Percentiles rank a stretch among this genome's conserved stretches.
phyloP scores from a whole-genome alignment of 495 filamentous ascomycete genomes.

The Lepraria neglecta region DNA sequence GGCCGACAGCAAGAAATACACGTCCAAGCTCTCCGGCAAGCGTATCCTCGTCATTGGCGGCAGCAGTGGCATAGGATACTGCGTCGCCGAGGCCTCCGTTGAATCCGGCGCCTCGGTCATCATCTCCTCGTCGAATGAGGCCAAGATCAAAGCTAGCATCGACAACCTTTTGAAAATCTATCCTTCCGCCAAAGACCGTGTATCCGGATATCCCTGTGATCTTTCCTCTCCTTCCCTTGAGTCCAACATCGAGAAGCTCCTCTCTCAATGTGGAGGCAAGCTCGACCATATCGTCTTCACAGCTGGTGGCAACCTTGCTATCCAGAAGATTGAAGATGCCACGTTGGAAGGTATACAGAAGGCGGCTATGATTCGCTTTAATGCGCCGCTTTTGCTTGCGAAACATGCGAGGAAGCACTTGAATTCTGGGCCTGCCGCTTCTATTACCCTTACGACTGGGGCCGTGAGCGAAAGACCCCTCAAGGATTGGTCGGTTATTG shows the following conservation, averaged over 20 bases:
- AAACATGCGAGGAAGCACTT: conserved; percentile 47
- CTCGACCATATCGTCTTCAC: conserved; percentile 61
- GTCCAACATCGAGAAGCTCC: conserved; percentile 41
- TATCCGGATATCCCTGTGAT: conserved; percentile 46
- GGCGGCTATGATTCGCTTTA: conserved; percentile 45
- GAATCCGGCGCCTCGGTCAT: conserved; percentile 47
- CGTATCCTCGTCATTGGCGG: conserved; percentile 51
- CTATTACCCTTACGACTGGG: conserved; percentile 53
- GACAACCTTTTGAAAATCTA: conserved; percentile 34
- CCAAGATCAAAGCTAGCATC: conserved; percentile 38
- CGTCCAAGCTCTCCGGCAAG: conserved; percentile 30
- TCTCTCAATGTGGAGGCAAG: conserved; percentile 35
- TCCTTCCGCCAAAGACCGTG: conserved; percentile 33
- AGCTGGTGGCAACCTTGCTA: conserved; percentile 44
- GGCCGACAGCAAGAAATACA: conserved; percentile 25
- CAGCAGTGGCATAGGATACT: conserved; percentile 50
- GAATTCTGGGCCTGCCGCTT: conserved; percentile 33
- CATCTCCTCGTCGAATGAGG: conserved; percentile 47
- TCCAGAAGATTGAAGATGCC: conserved; percentile 35
- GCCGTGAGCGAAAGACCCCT: conserved; percentile 40
- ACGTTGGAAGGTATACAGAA: conserved; percentile 36
- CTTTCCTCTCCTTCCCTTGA: conserved; percentile 43
- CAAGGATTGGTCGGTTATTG: conserved; percentile 42
- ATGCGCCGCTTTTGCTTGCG: conserved; percentile 47
- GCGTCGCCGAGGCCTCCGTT: conserved; percentile 46